Percentiles rank a stretch among this genome's conserved stretches.
These are phyloP conservation scores for Xylaria sp. DNA, from an alignment of 2,329 filamentous ascomycete species.

Conservation along the genomic window DNA sequence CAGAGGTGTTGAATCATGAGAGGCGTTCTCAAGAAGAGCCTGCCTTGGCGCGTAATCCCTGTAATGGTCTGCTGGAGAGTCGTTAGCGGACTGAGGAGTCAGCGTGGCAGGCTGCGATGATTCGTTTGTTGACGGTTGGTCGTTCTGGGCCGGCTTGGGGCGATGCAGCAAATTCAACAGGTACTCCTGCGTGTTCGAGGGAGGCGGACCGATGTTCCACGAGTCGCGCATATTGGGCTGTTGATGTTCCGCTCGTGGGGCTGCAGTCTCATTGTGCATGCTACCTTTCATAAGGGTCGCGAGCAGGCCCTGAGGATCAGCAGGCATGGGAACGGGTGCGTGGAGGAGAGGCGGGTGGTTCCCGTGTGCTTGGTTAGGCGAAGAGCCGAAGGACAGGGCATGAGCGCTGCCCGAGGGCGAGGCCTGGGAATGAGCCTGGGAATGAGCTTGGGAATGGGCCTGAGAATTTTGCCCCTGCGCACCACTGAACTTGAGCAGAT, in stretches of 20 bases:
- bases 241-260: constrained; percentile 42
- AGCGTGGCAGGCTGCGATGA: constrained; percentile 50
- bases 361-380: constrained; percentile 33
- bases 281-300: constrained; percentile 66
- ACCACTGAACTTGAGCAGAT: constrained; percentile 64
- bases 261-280: constrained; percentile 53
- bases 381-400: constrained; percentile 32
- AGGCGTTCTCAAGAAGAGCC: constrained; percentile 28
- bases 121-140: constrained; percentile 51
- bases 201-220: constrained; percentile 56
- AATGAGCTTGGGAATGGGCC: constrained; percentile 35
- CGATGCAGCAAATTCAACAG: constrained; percentile 85
- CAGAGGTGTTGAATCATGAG: constrained; percentile 37
- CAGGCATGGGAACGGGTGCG: constrained; percentile 60
- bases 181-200: constrained; percentile 79
- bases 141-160: constrained; percentile 69
- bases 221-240: constrained; percentile 36
- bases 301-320: constrained; percentile 62
- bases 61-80: constrained; percentile 39
- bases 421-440: constrained; percentile 37
- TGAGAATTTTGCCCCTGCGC: constrained; percentile 44
- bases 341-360: constrained; percentile 52
- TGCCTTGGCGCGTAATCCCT: constrained; percentile 36
- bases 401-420: constrained; percentile 35
- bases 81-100: constrained; percentile 52